Evolutionary conservation across 2,329 filamentous ascomycete species (phyloP).

Genomic region (Xylaria sp.): DNA sequence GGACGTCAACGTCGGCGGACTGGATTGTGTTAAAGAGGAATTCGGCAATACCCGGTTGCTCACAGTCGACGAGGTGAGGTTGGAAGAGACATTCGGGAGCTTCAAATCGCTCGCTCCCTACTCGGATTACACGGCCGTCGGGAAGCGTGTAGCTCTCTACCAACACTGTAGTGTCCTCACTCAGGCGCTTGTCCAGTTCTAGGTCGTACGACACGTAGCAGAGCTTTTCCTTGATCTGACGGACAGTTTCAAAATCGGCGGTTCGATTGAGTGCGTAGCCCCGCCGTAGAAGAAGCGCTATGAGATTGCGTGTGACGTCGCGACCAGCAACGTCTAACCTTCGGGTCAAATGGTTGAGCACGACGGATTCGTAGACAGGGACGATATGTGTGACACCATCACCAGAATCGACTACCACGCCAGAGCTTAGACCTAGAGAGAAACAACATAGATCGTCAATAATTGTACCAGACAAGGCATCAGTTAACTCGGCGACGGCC

Average conservation of each 20-base stretch:
- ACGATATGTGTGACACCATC: slow-evolving; percentile 99
- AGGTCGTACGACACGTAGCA: slow-evolving; percentile 99
- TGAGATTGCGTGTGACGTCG: slow-evolving; percentile 98
- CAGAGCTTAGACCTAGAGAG: slow-evolving; percentile 77
- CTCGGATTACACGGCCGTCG: slow-evolving; percentile 93
- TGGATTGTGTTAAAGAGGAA: slow-evolving; percentile 99
- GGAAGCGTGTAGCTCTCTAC: slow-evolving; percentile 98
- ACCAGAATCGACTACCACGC: slow-evolving; percentile 98
- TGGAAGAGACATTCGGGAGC: slow-evolving; percentile 98
- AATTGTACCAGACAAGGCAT: not conserved
- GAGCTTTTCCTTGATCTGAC: slow-evolving; percentile 99
- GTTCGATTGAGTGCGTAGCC: slow-evolving; percentile 98
- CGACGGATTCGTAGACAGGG: slow-evolving; percentile 96
- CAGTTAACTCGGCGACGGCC: not conserved
- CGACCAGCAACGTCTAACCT: slow-evolving; percentile 94
- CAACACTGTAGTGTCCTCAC: slow-evolving; percentile 95
- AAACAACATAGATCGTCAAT: slow-evolving; percentile 2
- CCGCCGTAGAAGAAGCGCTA: slow-evolving; percentile 89
- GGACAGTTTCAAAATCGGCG: slow-evolving; percentile 97
- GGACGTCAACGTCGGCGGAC: slow-evolving; percentile 92
- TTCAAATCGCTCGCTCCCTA: slow-evolving; percentile 97
- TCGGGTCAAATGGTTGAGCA: slow-evolving; percentile 95
- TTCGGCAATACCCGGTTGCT: slow-evolving; percentile 95
- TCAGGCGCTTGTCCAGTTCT: slow-evolving; percentile 93
- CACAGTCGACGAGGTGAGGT: slow-evolving; percentile 95